Conservation (phyloP, 768 basidiomycete species). For the Phaffia australis region DNA sequence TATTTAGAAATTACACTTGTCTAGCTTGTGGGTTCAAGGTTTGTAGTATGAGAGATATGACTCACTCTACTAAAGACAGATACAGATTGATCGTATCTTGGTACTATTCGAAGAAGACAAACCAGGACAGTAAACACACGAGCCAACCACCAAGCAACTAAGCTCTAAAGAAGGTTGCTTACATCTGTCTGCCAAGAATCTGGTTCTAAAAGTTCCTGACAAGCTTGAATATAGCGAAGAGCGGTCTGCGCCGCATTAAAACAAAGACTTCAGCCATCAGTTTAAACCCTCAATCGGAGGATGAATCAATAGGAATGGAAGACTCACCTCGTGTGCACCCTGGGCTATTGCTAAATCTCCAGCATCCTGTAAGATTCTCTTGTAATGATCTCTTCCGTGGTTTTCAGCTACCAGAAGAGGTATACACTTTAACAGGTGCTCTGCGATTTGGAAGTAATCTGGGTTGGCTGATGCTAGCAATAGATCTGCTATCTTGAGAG, state of each 20-base stretch:
- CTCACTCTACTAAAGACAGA: conserved; percentile 48
- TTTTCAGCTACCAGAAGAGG: conserved; percentile 41
- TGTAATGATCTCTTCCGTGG: conserved; percentile 37
- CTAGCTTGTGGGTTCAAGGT: no score
- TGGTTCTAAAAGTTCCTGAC: conserved; percentile 1
- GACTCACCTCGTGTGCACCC: conserved; percentile 61
- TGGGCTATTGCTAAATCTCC: conserved; percentile 60
- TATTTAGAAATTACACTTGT: neutral
- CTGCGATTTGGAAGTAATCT: conserved; percentile 59
- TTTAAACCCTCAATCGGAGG: no score
- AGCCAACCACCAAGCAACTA: no score
- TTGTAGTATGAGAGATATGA: neutral
- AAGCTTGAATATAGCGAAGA: conserved; percentile 3
- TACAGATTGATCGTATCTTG: conserved; percentile 47
- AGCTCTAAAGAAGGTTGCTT: no score
- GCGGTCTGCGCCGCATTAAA: conserved; percentile 3
- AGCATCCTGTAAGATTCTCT: conserved; percentile 54
- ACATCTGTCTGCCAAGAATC: neutral
- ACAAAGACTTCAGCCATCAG: neutral
- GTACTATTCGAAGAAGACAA: neutral
- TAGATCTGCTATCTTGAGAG: conserved; percentile 58
- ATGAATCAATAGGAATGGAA: neutral
- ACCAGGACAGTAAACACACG: no score
- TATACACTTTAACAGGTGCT: conserved; percentile 61
- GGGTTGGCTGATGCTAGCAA: conserved; percentile 54